Evolutionary conservation across 179 eudicot species (phyloP), one percentile per base, ranked within the genome.

Genomic region (Camellia oleifera): DNA sequence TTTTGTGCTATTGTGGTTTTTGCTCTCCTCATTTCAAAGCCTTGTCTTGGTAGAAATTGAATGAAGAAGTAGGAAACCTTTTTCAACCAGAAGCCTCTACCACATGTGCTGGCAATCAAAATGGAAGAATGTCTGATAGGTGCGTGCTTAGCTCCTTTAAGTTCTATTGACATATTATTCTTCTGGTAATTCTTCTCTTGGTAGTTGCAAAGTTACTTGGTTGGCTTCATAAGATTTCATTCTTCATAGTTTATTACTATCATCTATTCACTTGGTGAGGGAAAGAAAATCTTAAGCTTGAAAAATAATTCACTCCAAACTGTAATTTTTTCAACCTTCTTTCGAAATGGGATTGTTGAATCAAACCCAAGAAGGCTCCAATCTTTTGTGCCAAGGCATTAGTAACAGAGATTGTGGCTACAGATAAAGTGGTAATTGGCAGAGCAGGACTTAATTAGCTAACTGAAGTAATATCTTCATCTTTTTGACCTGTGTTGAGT

Each of bases 41-140:
- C 74, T 88, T 89, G 79, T 86, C 57, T 88, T 89, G 76, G 64
- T 85, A 95, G 99, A 95, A 95, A 94, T 72, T 95, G 88, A 88
- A 89, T 71, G 95, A 82, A 65, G 97, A 84, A 65, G 84, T 74
- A 66, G 85, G 85, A 15, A 78, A 78, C 69, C 81, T 78, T 80
- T 58, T 74, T 77, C 83, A 87, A 81, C 86, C 84, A 57, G 97
- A 86, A 69, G 85, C 88, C 60, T 87, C 94, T 71, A 82, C 88
- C 77, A 80, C 96, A 67, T 78, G 81, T 69, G 83, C 95, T 74
- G 82, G 76, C 73, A 82, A 85, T 79, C 89, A 86, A 79, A 84
- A 87, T 75, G 91, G 89, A 74, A 84, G 67, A 80, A 67, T 74
- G 74, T 63, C 82, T 23, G 79, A 77, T 52, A 91, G 97, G 97